Evolutionary conservation across 352 stramenopile genomes (phyloP).

Genomic region (Thraustochytrium sp.): DNA sequence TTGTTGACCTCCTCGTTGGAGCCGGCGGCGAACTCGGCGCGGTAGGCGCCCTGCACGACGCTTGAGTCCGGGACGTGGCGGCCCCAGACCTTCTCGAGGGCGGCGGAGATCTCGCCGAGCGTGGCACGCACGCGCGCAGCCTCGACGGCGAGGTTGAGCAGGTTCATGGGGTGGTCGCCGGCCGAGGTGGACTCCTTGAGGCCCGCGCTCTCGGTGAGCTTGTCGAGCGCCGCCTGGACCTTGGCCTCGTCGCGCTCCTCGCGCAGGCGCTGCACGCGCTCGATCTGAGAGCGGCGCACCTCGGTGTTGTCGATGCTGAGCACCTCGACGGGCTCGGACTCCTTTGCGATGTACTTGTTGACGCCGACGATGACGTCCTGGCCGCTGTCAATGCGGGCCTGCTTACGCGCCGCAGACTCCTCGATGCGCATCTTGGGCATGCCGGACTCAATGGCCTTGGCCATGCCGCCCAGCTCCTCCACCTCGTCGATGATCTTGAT

Average conservation of each 20-base stretch:
- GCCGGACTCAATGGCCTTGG: conserved; percentile 88
- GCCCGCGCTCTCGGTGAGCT: conserved; percentile 57
- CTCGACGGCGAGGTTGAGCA: conserved; percentile 85
- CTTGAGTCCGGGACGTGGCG: conserved; percentile 68
- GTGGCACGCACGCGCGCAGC: conserved; percentile 79
- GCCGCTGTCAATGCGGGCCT: conserved; percentile 86
- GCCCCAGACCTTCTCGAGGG: conserved; percentile 88
- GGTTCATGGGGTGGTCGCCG: conserved; percentile 81
- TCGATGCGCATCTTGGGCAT: conserved; percentile 94
- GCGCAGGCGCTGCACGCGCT: conserved; percentile 72
- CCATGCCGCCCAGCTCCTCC: conserved; percentile 89
- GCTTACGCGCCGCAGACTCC: conserved; percentile 89
- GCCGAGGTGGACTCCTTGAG: conserved; percentile 64
- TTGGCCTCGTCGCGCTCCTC: conserved; percentile 67
- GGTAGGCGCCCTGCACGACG: conserved; percentile 77
- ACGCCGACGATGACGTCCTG: conserved; percentile 91
- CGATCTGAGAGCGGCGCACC: conserved; percentile 81
- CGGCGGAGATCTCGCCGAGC: conserved; percentile 88
- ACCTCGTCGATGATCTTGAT: conserved; percentile 73
- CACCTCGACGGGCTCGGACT: conserved; percentile 79
- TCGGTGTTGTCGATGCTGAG: conserved; percentile 84
- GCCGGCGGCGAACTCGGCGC: conserved; percentile 56
- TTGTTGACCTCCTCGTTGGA: conserved; percentile 57
- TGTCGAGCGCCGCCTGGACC: conserved; percentile 61
- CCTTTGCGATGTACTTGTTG: conserved; percentile 88